Evolutionary conservation across 768 basidiomycete genomes (phyloP), one percentile per base, ranked within the genome.

Genomic region (Daedalea quercina): DNA sequence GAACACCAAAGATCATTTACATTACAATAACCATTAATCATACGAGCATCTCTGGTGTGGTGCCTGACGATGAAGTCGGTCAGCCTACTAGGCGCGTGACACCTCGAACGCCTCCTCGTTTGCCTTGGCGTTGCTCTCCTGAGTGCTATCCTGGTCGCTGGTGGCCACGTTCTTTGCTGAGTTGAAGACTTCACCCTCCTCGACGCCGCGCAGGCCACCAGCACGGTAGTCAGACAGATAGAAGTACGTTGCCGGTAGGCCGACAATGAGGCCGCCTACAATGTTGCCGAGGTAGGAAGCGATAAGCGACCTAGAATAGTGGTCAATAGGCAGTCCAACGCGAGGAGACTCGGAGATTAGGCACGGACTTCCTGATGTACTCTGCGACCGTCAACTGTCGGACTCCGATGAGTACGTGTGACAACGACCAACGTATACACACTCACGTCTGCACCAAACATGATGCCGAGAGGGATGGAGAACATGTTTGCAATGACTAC

Each of bases 401-500:
- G 47, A 52, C 33, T 20, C 35, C 20, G 52, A 53, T 4, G 22
- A 2, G 40, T 0, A 17, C 7, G 24, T 26, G 12, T 24, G 46
- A 22, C n/a, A 41, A 43, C 28, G 19, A 34, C 15, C 42, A 52
- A 45, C 28, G 23, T 28, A 11, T 33, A 31, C 24, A 41, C 33
- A 67, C 81, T 59, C 63, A 85, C 85, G 47, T 79, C 67, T 24
- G 84, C 81, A 22, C 81, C 77, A 60, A 87, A 81, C 76, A 87
- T 81, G 31, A 88, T 86, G 9, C 84, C 76, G 34, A 87, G 64
- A 0, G 84, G 84, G 8, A 88, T 68, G 3, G 80, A 85, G 64
- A 82, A 87, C 86, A 88, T 87, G 63, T 88, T 88, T 19, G 86
- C 86, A 24, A 85, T 69, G 9, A 85, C 84, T 84, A 44, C 17